Evolutionary conservation across 192 early-diverging fungal species (phyloP), one percentile per base, ranked within the genome.

Genomic region (Rhizoclosmatium globosum): DNA sequence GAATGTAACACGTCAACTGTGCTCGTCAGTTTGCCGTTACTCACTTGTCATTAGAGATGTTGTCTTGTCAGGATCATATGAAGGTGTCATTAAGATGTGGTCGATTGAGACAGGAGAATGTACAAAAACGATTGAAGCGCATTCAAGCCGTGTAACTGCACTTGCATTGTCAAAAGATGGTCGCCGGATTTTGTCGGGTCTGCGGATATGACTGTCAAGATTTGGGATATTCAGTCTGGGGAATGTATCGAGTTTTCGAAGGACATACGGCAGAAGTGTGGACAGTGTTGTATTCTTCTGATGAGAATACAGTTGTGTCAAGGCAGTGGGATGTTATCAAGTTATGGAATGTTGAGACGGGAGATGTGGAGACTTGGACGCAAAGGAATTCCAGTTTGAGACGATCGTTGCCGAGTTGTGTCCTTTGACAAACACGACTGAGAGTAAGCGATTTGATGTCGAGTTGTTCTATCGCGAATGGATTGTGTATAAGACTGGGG

Each of bases 121-220:
- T 15, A 42, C 67, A 2, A 6, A 74, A 21, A 81, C 79, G 2
- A 41, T 81, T 43, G 15, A 43, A 13, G 79, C 74, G 3, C 79
- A 81, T 64, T 23, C 62, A 17, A 61, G 68, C 23, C 9, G 9
- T 4, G 79, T 81, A 0, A 81, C 42, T 23, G 1, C 64, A 17
- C 74, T 81, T 41, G 17, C 31, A 9, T n/a, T 81, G 4, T 74
- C 71, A 6, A n/a, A 19, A 7, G 79, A 80, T 64, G 70, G 79
- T 11, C 3, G 15, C 4, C 48, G 45, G 46, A 75, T 80, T 62
- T 19, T 75, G 13, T 74, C 71, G 79, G 79, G 21, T 50, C 62
- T 31, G 48, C 6, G 41, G 79, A 80, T 64, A 80, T n/a, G 19
- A 59, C 65, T 21, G 66, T 71, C 9, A 68, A 68, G 47, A 53